These are phyloP conservation scores for Stagonosporopsis vannaccii DNA, from an alignment of 2,329 filamentous ascomycete genomes.

Conservation along the genomic window DNA sequence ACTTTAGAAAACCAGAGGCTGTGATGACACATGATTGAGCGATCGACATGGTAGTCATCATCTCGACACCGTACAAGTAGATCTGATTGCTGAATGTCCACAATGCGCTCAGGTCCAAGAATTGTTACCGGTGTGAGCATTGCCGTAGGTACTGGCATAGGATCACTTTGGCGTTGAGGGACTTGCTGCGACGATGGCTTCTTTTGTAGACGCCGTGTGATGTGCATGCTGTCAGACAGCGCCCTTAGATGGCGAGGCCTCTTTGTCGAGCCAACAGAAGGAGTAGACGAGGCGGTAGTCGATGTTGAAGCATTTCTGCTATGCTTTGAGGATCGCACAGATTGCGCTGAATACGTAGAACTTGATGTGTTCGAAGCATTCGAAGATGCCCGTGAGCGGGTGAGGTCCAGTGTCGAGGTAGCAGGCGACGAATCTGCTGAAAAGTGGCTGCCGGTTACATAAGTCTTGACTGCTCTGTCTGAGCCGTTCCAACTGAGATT, in stretches of 20 bases:
- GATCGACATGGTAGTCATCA: constrained; percentile 42
- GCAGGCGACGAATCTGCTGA: constrained; percentile 20
- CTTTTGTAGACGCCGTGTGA: constrained; percentile 14
- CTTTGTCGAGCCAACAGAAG: constrained; percentile 7
- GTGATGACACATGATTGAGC: constrained; percentile 40
- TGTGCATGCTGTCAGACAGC: constrained; percentile 9
- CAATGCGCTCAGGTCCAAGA: constrained; percentile 16
- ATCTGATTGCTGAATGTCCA: constrained; percentile 35
- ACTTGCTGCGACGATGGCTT: constrained; percentile 14
- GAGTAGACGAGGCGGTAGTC: constrained; percentile 6
- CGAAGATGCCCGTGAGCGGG: constrained; percentile 15
- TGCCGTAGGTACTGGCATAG: constrained; percentile 8
- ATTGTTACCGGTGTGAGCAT: constrained; percentile 18
- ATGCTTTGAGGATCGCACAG: constrained; percentile 9
- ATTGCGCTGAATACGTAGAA: constrained; percentile 8
- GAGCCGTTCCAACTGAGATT: neutral
- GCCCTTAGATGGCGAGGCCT: constrained; percentile 10
- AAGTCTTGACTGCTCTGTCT: neutral
- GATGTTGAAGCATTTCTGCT: constrained; percentile 11
- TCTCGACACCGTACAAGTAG: constrained; percentile 37
- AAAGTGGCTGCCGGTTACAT: constrained; percentile 17
- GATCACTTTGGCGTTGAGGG: constrained; percentile 12
- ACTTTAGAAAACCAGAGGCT: constrained; percentile 41
- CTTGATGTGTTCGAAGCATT: constrained; percentile 12
- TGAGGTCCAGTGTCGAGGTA: constrained; percentile 15